These are phyloP conservation scores for Hanseniaspora uvarum DNA, from an alignment of 1,139 yeast species.

Conservation along the genomic window DNA sequence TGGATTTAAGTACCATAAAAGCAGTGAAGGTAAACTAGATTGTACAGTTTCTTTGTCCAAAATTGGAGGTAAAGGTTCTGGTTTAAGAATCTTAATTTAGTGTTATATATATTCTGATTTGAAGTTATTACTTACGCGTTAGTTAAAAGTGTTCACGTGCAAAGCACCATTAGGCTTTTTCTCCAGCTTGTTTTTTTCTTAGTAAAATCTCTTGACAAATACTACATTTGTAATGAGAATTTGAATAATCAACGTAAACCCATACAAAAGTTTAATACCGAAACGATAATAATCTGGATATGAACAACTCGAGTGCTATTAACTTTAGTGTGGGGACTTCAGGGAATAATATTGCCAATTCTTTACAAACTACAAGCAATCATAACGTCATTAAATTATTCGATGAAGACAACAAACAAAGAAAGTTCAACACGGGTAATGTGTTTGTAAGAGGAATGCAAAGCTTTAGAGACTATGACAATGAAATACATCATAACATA, in stretches of 20 bases:
- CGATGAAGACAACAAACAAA: neutral
- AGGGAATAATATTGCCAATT: constrained; percentile 7
- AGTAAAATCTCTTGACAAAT: neutral
- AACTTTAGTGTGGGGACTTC: constrained; percentile 14
- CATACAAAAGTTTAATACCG: neutral
- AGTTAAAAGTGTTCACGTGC: neutral
- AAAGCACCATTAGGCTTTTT: neutral
- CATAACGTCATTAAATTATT: neutral
- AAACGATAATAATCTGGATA: neutral
- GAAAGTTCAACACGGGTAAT: constrained; percentile 10
- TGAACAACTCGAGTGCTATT: neutral
- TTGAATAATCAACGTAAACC: too few relatives aligned
- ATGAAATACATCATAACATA: neutral
- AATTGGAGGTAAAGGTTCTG: constrained; percentile 94
- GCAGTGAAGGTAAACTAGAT: constrained; percentile 71
- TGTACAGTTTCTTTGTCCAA: constrained; percentile 63
- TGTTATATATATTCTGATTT: neutral
- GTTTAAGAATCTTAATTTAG: constrained; percentile 43
- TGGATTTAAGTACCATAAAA: constrained; percentile 74
- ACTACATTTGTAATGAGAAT: too few relatives aligned
- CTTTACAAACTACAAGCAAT: neutral
- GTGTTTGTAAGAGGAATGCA: constrained; percentile 8
- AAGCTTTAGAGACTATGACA: neutral
- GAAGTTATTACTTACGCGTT: neutral
- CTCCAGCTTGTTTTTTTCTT: neutral